A percentile compares a stretch with the other conserved stretches of the same genome.
Evolutionary conservation across 441 rosid species (phyloP).

Genomic region (Gossypium laxum): DNA sequence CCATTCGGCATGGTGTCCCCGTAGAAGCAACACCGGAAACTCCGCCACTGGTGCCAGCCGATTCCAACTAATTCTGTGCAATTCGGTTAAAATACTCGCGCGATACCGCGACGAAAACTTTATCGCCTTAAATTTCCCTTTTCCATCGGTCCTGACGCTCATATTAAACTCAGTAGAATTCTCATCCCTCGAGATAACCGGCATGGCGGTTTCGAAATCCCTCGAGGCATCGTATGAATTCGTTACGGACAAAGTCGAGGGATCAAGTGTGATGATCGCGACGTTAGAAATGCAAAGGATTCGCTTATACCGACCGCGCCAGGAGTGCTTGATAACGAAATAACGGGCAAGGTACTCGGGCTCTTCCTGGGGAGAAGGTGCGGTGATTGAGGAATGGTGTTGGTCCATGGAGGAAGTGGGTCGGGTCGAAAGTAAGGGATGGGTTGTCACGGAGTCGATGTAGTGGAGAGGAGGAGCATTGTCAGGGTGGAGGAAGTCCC

Average conservation of each 20-base stretch:
- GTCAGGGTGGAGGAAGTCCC: slow-evolving; percentile 55
- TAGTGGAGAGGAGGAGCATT: slow-evolving; percentile 54
- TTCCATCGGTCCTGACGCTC: slow-evolving; percentile 78
- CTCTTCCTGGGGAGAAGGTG: slow-evolving; percentile 46
- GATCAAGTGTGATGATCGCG: slow-evolving; percentile 77
- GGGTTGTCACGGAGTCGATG: slow-evolving; percentile 32
- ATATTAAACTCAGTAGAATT: slow-evolving; percentile 63
- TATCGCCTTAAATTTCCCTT: slow-evolving; percentile 71
- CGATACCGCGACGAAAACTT: slow-evolving; percentile 75
- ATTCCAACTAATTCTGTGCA: slow-evolving; percentile 69
- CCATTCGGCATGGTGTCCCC: slow-evolving; percentile 74
- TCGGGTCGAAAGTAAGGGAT: slow-evolving; percentile 21
- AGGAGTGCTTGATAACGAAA: slow-evolving; percentile 81
- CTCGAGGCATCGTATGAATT: slow-evolving; percentile 59
- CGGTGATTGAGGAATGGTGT: slow-evolving; percentile 19
- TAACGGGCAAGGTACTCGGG: slow-evolving; percentile 89
- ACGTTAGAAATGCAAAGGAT: slow-evolving; percentile 64
- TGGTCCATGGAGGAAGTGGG: slow-evolving; percentile 23
- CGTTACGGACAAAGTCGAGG: slow-evolving; percentile 62
- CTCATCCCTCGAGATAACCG: slow-evolving; percentile 69
- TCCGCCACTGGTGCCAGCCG: slow-evolving; percentile 57
- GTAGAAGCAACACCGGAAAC: slow-evolving; percentile 76
- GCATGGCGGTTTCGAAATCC: slow-evolving; percentile 74
- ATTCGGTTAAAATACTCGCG: slow-evolving; percentile 71
- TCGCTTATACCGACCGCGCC: slow-evolving; percentile 96